Base-by-base conservation (phyloP, 1,284 basidiomycete genomes). In the Ustilago hordei region DNA sequence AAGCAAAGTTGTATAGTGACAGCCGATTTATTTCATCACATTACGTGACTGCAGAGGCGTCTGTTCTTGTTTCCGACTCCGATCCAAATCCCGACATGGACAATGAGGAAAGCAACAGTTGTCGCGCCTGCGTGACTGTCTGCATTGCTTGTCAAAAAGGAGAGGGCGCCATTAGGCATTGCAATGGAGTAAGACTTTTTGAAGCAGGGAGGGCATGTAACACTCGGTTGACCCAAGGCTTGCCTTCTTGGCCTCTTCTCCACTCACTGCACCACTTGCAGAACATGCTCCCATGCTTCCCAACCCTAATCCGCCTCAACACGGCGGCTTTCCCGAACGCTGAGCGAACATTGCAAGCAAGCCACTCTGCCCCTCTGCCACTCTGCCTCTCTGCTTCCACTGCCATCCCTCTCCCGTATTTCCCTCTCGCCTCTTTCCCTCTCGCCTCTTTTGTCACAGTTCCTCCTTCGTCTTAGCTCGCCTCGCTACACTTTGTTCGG, bases 271-370 rank as follows among this genome's bases (percentile, higher is more conserved):
- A 45, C 43, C 17, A 41, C 6, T 17, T 41, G 39, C 39, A 13
- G 9, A 38, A 7, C 36, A 15, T 17, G 13, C 6, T 41, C 3
- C 13, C 17, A 41, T 45, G 43, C n/a, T 19, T 19, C 43, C 19
- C 7, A 4, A 15, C 11, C n/a, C 36, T 5, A 8, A 31, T 23
- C 3, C 34, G 34, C 52, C 5, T 11, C 52, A 54, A 35, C 34
- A 54, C 38, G 38, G 36, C 54, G 36, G 54, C 36, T 55, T 28
- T 39, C n/a, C 35, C 54, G 38, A 55, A 28, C 54, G 19, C 23
- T 55, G 48, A 45, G 43, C 43, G 19, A 19, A 28, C 23, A 28
- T 28, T 28, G 6, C 15, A 1, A 45, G 43, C 43, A 17, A 45
- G n/a, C 8, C 43, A 19, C 34, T 36, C 28, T 36, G 32, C 32